Evolutionary conservation across 139 green algal genomes (phyloP), one percentile per base, ranked within the genome.

Genomic region (Chlamydomonas sp.): DNA sequence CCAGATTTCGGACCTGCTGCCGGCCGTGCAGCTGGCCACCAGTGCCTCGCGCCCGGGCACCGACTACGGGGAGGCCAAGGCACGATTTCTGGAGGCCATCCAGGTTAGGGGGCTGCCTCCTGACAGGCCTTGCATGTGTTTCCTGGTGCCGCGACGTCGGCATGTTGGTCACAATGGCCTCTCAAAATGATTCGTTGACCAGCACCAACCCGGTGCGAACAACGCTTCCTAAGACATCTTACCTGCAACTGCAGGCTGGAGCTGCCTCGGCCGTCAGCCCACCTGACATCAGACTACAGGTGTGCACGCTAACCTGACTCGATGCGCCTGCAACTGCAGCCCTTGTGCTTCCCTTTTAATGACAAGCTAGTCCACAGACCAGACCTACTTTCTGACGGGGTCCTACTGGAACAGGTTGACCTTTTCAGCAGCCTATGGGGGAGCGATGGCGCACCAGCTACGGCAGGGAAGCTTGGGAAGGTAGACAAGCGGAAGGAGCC

Each of bases 1-100:
- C 49, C 90, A 97, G 75, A 88, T 99, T 60, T 93, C 98, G 85
- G 97, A 99, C 85, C 94, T 99, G 79, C 90, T 98, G 60, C 97
- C 97, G 10, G 96, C 93, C 7, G 95, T 93, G 14, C 95, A 96
- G 66, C 91, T 99, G 87, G 89, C 98, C 17, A 88, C 86, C 88
- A 90, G 68, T 88, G 76, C 66, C 78, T 76, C 9, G 66, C 77
- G 89, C 7, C 87, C 91, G 0, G 89, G 90, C 0, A 68, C 61
- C 49, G 94, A 98, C 86, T 98, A 98, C 74, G 93, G 94, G 5
- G 79, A 91, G 2, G 96, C 96, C 76, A 98, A 97, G 90, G 31
- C 74, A 4, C 64, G 80, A 5, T 98, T 98, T 90, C 85, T 98
- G 83, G 66, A 87, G 6, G 91, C 85, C 9, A 57, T 98, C 15